Conservation (phyloP, 2,329 filamentous ascomycete genomes). For the Ilyonectria destructans region DNA sequence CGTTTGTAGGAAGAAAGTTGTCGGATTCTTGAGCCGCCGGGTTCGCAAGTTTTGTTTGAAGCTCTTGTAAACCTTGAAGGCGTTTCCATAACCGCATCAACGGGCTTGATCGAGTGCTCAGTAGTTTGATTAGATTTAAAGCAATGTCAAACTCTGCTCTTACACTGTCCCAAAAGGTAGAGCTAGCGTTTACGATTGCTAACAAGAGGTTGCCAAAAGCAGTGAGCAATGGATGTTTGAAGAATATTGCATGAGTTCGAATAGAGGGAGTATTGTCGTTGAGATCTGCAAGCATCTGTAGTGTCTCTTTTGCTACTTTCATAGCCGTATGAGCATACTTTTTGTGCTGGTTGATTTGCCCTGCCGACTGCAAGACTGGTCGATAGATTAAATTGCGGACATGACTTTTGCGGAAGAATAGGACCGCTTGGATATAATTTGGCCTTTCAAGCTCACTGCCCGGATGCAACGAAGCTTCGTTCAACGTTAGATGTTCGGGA, state of each 20-base stretch:
- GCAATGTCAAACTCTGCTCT: slow-evolving; percentile 14
- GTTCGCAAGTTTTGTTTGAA: background rate
- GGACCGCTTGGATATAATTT: slow-evolving; percentile 6
- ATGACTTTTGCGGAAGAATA: slow-evolving; percentile 18
- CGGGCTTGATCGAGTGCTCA: slow-evolving; percentile 9
- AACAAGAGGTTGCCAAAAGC: slow-evolving; percentile 22
- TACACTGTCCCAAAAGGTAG: background rate
- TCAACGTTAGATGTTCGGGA: background rate
- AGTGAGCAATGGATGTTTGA: slow-evolving; percentile 10
- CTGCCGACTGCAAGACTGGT: slow-evolving; percentile 15
- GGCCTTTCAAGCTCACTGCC: background rate
- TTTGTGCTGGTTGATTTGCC: background rate
- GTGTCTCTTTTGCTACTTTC: slow-evolving; percentile 10
- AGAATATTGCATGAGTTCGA: slow-evolving; percentile 10
- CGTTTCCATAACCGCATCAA: slow-evolving; percentile 17
- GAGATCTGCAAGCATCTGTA: slow-evolving; percentile 3
- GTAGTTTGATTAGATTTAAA: slow-evolving; percentile 7
- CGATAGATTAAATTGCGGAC: slow-evolving; percentile 19
- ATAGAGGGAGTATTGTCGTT: slow-evolving; percentile 12
- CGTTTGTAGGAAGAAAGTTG: background rate
- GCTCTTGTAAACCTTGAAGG: slow-evolving; percentile 17
- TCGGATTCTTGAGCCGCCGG: background rate
- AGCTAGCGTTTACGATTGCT: background rate
- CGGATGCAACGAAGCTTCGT: background rate
- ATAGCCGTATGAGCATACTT: background rate